Conservation (phyloP, 345 rosid species). For the Gossypium longicalyx region DNA sequence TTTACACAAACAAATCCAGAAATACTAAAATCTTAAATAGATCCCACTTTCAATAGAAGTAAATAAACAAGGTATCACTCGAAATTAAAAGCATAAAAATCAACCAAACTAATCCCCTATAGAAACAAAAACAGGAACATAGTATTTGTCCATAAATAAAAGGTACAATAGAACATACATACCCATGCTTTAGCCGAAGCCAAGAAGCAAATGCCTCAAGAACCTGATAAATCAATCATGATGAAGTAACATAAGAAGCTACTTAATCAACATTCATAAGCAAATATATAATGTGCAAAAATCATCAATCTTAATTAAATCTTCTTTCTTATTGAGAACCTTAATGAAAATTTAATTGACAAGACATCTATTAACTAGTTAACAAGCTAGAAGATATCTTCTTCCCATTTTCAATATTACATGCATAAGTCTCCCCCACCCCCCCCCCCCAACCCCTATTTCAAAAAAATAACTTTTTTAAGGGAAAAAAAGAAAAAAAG, state of each 20-base stretch:
- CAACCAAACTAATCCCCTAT: not conserved
- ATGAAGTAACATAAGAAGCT: slow-evolving; percentile 11
- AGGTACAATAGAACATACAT: slow-evolving; percentile 22
- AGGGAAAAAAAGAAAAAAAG: not conserved
- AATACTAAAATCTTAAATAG: not conserved
- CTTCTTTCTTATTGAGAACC: not conserved
- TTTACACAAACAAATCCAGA: not conserved
- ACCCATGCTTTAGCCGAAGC: slow-evolving; percentile 94
- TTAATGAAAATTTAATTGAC: not conserved
- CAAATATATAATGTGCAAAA: not conserved
- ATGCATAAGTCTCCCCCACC: not conserved
- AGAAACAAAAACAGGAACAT: not conserved
- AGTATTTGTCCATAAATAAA: not conserved
- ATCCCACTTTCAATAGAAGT: not conserved
- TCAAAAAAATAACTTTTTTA: too few species aligned
- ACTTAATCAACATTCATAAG: slow-evolving; percentile 14
- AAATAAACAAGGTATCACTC: not conserved
- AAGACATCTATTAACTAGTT: too few species aligned
- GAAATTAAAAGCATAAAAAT: not conserved
- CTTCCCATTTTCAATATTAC: not conserved
- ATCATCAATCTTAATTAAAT: not conserved
- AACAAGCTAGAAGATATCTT: not conserved
- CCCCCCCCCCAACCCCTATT: too few species aligned
- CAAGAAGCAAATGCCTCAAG: slow-evolving; percentile 98
- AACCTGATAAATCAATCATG: slow-evolving; percentile 53